phyloP scores from a whole-genome alignment of 2,329 filamentous ascomycete species.

The Spiromastix sp. region DNA sequence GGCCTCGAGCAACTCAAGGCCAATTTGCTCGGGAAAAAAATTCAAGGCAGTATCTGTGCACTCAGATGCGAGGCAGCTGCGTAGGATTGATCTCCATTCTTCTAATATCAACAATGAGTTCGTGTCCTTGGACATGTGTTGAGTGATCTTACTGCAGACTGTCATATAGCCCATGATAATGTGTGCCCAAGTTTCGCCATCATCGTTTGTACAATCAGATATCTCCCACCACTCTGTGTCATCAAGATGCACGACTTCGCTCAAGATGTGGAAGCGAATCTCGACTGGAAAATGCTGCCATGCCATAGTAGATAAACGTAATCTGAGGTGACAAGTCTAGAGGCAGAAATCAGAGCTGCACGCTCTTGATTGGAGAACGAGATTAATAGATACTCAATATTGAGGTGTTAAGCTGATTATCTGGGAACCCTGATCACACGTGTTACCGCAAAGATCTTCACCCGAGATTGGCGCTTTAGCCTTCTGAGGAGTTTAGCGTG shows the following conservation, averaged over 20 bases:
- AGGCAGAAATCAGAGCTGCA: background rate
- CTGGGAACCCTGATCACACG: too few relatives aligned
- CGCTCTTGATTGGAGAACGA: background rate
- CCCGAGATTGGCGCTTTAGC: too few relatives aligned
- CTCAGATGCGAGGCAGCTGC: background rate
- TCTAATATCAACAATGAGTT: too few relatives aligned
- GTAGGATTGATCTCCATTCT: background rate
- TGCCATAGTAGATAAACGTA: background rate
- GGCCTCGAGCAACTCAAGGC: background rate
- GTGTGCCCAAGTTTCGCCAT: background rate
- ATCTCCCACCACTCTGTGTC: background rate
- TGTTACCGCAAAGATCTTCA: too few relatives aligned
- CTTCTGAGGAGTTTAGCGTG: too few relatives aligned
- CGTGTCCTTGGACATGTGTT: background rate
- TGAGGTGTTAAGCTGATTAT: too few relatives aligned
- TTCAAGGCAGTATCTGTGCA: background rate
- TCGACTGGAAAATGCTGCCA: constrained; percentile 1
- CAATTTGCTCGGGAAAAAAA: background rate
- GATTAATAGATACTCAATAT: background rate
- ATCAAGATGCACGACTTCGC: background rate
- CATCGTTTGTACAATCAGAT: background rate
- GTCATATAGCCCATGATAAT: background rate
- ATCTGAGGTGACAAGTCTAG: background rate
- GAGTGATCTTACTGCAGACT: constrained; percentile 1
- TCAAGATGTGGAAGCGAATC: background rate